phyloP scores from a whole-genome alignment of 768 basidiomycete species.

The Phanerochaete sordida region DNA sequence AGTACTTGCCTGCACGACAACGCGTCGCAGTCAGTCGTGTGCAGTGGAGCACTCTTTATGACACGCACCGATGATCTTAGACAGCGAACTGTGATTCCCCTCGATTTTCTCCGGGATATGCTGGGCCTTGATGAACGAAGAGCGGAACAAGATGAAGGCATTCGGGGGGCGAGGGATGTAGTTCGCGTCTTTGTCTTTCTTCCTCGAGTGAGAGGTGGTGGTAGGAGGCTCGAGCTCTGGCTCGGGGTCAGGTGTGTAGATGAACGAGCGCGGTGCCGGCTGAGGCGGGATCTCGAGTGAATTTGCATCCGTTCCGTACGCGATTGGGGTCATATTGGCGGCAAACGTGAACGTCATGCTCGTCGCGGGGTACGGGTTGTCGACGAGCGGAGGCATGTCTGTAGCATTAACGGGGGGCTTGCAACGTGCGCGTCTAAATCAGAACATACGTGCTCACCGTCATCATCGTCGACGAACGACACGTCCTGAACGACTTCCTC shows the following conservation, averaged over 20 bases:
- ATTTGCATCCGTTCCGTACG: constrained; percentile 38
- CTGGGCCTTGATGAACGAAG: constrained; percentile 70
- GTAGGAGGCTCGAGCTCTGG: constrained; percentile 33
- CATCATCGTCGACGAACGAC: constrained; percentile 12
- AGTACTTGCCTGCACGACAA: constrained; percentile 57
- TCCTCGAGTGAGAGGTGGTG: constrained; percentile 41
- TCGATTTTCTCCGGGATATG: constrained; percentile 75
- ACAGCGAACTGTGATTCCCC: constrained; percentile 74
- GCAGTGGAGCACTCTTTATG: background rate
- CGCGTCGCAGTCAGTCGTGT: background rate
- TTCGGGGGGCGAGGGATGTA: constrained; percentile 84
- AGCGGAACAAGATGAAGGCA: constrained; percentile 83
- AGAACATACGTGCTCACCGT: constrained; percentile 13
- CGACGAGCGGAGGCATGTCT: constrained; percentile 40
- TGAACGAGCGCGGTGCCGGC: constrained; percentile 18
- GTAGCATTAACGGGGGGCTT: constrained; percentile 19
- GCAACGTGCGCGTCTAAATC: constrained; percentile 22
- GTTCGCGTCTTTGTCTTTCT: constrained; percentile 62
- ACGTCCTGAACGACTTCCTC: constrained; percentile 6
- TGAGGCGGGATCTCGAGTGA: constrained; percentile 27
- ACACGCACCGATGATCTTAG: constrained; percentile 73
- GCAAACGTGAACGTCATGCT: constrained; percentile 60
- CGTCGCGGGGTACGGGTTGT: constrained; percentile 40
- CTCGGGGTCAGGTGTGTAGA: constrained; percentile 19
- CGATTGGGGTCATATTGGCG: constrained; percentile 54